Evolutionary conservation across 768 basidiomycete species (phyloP).

Genomic region (Lactarius indigo): DNA sequence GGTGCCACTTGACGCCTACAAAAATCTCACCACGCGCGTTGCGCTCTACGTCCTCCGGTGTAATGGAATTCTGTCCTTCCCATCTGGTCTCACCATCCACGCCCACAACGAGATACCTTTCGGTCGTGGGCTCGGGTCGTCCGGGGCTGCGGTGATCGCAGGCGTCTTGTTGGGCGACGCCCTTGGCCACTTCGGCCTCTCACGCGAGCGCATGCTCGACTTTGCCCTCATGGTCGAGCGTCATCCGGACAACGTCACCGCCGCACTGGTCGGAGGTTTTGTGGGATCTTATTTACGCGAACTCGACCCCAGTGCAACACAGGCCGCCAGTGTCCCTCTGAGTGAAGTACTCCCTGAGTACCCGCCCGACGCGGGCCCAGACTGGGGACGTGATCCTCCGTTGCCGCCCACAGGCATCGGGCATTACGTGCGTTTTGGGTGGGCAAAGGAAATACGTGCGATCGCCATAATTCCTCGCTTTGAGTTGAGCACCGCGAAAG

Average conservation of each 20-base stretch:
- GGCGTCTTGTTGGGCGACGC: slow-evolving; percentile 87
- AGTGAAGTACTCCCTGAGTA: slow-evolving; percentile 97
- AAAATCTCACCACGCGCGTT: slow-evolving; percentile 95
- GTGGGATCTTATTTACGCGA: slow-evolving; percentile 94
- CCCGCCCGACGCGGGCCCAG: slow-evolving; percentile 85
- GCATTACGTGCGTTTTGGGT: slow-evolving; percentile 87
- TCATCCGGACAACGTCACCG: slow-evolving; percentile 98
- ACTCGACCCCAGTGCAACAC: slow-evolving; percentile 73
- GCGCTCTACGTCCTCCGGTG: slow-evolving; percentile 98
- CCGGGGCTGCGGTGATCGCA: slow-evolving; percentile 97
- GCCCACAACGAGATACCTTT: slow-evolving; percentile 94
- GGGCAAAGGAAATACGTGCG: slow-evolving; percentile 82
- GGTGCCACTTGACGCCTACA: slow-evolving; percentile 92
- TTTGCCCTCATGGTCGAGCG: slow-evolving; percentile 99
- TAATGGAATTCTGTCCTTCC: slow-evolving; percentile 70
- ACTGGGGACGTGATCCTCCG: slow-evolving; percentile 89
- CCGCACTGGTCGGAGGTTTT: slow-evolving; percentile 94
- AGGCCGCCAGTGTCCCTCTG: slow-evolving; percentile 86
- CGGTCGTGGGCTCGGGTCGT: slow-evolving; percentile 94
- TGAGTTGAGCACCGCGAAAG: slow-evolving; percentile 94
- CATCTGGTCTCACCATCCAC: slow-evolving; percentile 69
- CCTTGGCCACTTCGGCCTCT: slow-evolving; percentile 71
- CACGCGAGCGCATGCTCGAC: slow-evolving; percentile 76
- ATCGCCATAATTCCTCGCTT: slow-evolving; percentile 94
- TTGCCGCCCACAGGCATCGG: slow-evolving; percentile 87